phyloP scores from a whole-genome alignment of 2,329 filamentous ascomycete genomes.

The Diaporthe citrichinensis region DNA sequence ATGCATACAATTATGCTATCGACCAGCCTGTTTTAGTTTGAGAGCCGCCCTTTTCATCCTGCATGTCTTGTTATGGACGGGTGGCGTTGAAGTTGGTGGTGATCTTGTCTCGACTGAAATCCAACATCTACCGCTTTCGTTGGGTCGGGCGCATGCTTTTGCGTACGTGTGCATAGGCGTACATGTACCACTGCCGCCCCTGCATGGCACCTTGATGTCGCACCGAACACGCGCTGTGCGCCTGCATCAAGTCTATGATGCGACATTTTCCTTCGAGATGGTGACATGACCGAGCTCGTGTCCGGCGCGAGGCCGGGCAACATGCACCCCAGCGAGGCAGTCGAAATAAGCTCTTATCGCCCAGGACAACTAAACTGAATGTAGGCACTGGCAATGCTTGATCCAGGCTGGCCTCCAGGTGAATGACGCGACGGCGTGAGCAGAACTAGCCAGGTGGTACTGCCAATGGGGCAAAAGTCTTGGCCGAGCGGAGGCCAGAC shows the following conservation, averaged over 20 bases:
- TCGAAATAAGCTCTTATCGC: slow-evolving; percentile 28
- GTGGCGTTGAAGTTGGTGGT: too few relatives aligned
- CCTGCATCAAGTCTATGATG: slow-evolving; percentile 13
- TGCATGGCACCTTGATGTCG: slow-evolving; percentile 15
- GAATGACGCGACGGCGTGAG: slow-evolving; percentile 16
- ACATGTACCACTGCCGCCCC: slow-evolving; percentile 1
- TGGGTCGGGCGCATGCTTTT: neutral
- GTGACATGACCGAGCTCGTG: slow-evolving; percentile 11
- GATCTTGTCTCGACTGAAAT: neutral
- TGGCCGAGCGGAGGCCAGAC: slow-evolving; percentile 10
- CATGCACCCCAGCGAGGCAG: neutral
- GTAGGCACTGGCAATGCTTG: slow-evolving; percentile 25
- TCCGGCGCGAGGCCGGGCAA: neutral
- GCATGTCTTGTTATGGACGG: neutral
- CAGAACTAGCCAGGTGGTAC: slow-evolving; percentile 24
- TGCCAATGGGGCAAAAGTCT: slow-evolving; percentile 1
- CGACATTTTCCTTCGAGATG: neutral
- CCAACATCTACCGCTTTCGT: neutral
- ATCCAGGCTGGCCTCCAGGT: neutral
- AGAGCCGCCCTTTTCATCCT: neutral
- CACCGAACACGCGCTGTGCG: neutral
- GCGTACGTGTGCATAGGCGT: neutral
- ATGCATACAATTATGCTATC: slow-evolving; percentile 18
- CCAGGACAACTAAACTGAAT: slow-evolving; percentile 20
- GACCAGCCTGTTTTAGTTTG: slow-evolving; percentile 16